Conservation (phyloP, 768 basidiomycete species). For the Candolleomyces aberdarensis region DNA sequence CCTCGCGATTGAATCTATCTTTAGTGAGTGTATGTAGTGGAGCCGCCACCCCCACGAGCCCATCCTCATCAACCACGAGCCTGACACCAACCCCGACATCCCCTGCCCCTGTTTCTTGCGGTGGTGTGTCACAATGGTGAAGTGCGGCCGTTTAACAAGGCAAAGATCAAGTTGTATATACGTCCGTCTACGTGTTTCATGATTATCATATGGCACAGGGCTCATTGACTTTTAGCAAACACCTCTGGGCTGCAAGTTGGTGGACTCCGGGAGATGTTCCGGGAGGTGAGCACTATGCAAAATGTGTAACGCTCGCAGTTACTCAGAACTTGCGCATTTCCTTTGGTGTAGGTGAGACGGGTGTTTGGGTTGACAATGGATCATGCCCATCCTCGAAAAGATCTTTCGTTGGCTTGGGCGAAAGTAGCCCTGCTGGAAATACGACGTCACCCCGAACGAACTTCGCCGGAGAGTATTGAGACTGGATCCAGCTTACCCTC, state of each 20-base stretch:
- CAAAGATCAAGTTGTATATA: constrained; percentile 49
- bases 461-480: no score
- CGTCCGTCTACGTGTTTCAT: constrained; percentile 30
- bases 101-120: constrained; percentile 37
- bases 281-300: constrained; percentile 33
- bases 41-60: constrained; percentile 17
- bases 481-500: no score
- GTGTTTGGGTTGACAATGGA: constrained; percentile 58
- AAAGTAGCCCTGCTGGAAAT: background rate
- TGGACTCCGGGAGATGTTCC: constrained; percentile 60
- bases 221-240: constrained; percentile 24
- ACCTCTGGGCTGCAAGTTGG: constrained; percentile 51
- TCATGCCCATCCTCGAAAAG: constrained; percentile 29
- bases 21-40: constrained; percentile 55
- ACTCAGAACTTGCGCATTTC: constrained; percentile 1
- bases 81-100: constrained; percentile 23
- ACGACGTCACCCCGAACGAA: no score
- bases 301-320: background rate
- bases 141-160: constrained; percentile 45
- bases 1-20: background rate
- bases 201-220: constrained; percentile 1
- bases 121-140: constrained; percentile 51
- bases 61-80: constrained; percentile 15
- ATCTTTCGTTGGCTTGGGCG: background rate
- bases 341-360: constrained; percentile 37